phyloP scores from a whole-genome alignment of 2,329 filamentous ascomycete species.

The Verruconis gallopava region DNA sequence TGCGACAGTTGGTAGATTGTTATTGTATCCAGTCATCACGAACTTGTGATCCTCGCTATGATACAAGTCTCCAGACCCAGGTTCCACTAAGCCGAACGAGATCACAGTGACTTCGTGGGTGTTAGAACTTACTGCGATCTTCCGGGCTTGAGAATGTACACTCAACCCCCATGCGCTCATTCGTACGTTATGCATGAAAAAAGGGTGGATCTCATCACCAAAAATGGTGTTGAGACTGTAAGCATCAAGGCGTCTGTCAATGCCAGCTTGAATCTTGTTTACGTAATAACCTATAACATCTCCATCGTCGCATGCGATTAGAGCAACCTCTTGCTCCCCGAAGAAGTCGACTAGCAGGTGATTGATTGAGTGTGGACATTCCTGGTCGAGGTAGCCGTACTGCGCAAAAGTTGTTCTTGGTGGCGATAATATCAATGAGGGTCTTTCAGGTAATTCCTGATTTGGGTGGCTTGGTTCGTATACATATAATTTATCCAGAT shows the following conservation, averaged over 20 bases:
- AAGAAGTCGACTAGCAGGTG: conserved; percentile 30
- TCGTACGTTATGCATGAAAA: conserved; percentile 66
- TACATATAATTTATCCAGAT: conserved; percentile 26
- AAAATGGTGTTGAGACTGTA: conserved; percentile 17
- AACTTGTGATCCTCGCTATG: conserved; percentile 1
- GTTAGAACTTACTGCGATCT: conserved; percentile 81
- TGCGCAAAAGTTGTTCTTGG: conserved; percentile 21
- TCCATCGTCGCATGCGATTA: conserved; percentile 47
- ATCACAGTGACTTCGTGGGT: conserved; percentile 44
- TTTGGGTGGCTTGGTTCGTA: conserved; percentile 31
- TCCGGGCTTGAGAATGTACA: conserved; percentile 64
- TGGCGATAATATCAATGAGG: conserved; percentile 26
- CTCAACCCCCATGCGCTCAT: conserved; percentile 80
- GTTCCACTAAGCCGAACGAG: conserved; percentile 34
- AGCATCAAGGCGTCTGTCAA: conserved; percentile 10
- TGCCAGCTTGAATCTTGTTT: conserved; percentile 22
- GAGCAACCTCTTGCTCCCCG: conserved; percentile 33
- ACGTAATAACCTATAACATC: conserved; percentile 30
- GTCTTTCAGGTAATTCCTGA: conserved; percentile 24
- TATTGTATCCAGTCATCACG: conserved; percentile 2
- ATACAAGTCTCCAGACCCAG: neutral
- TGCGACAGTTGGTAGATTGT: conserved; percentile 44
- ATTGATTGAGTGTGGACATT: conserved; percentile 32
- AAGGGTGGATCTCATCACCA: conserved; percentile 35
- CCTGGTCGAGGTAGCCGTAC: conserved; percentile 23